phyloP scores from a whole-genome alignment of 108 stramenopile species.

The Nannochloropsis oceanica region DNA sequence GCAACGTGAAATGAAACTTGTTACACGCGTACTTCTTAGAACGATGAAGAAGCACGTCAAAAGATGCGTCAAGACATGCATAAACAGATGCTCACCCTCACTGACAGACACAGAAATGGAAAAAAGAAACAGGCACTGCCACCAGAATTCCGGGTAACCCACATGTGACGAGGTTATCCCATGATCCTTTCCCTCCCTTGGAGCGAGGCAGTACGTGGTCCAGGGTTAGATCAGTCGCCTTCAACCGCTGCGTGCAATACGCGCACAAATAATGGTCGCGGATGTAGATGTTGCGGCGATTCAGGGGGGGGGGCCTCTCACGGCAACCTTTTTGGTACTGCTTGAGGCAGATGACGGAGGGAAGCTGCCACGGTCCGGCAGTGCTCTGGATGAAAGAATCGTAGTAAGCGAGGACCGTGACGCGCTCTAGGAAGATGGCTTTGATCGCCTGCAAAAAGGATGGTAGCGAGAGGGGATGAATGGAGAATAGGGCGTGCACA shows the following conservation, averaged over 20 bases:
- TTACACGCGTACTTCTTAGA: no score
- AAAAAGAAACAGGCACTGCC: background rate
- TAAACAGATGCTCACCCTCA: no score
- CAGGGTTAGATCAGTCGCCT: constrained; percentile 16
- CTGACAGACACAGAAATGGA: no score
- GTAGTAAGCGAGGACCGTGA: constrained; percentile 29
- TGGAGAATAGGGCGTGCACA: background rate
- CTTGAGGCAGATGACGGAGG: constrained; percentile 36
- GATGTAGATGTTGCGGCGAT: constrained; percentile 28
- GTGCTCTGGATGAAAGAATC: constrained; percentile 18
- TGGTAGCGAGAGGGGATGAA: background rate
- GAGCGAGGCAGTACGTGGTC: constrained; percentile 25
- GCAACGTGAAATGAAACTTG: no score
- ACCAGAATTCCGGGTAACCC: background rate
- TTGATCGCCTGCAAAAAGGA: constrained; percentile 32
- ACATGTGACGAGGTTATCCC: constrained; percentile 18
- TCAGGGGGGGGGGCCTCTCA: constrained; percentile 8
- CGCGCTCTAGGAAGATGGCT: constrained; percentile 37
- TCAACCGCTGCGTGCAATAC: constrained; percentile 26
- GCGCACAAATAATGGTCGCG: constrained; percentile 33
- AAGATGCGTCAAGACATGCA: no score
- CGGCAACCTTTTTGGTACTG: background rate
- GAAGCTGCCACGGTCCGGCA: constrained; percentile 6
- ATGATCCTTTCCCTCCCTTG: constrained; percentile 1
- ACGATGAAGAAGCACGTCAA: no score